Conservation (phyloP, 2,329 filamentous ascomycete genomes). For the Microcera coccophila region DNA sequence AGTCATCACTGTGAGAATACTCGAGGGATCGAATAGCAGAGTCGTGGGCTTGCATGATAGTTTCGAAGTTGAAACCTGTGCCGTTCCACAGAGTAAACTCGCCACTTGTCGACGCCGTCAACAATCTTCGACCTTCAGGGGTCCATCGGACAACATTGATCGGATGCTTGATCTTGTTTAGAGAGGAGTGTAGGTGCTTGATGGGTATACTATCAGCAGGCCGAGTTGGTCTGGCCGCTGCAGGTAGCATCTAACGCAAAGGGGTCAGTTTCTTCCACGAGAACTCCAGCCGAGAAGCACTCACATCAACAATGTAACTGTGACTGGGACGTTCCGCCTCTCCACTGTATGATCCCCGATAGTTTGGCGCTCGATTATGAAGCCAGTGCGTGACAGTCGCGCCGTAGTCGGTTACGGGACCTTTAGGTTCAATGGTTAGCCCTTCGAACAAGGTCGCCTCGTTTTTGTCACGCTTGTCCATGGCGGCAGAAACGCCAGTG, state of each 20-base stretch:
- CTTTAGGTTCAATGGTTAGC: slow-evolving; percentile 42
- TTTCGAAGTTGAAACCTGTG: slow-evolving; percentile 98
- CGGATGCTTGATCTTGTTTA: slow-evolving; percentile 97
- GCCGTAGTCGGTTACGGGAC: slow-evolving; percentile 89
- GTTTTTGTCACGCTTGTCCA: slow-evolving; percentile 6
- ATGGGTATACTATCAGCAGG: slow-evolving; percentile 85
- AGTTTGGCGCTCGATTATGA: slow-evolving; percentile 66
- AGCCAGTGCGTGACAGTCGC: slow-evolving; percentile 90
- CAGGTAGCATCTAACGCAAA: slow-evolving; percentile 75
- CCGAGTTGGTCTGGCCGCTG: slow-evolving; percentile 67
- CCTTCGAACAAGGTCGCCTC: slow-evolving; percentile 7
- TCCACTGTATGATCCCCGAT: slow-evolving; percentile 65
- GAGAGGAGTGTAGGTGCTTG: slow-evolving; percentile 95
- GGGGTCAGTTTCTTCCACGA: slow-evolving; percentile 19
- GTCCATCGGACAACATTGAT: slow-evolving; percentile 98
- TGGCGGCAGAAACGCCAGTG: neutral
- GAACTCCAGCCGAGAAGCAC: slow-evolving; percentile 30
- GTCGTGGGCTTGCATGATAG: slow-evolving; percentile 97
- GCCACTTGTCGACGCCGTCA: slow-evolving; percentile 93
- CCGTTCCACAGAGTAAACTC: slow-evolving; percentile 99
- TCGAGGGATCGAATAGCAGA: slow-evolving; percentile 75
- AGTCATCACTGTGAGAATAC: slow-evolving; percentile 95
- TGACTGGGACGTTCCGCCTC: slow-evolving; percentile 80
- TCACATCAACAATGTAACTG: slow-evolving; percentile 85
- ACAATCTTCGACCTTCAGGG: slow-evolving; percentile 82